phyloP scores from a whole-genome alignment of 106 monocot species.

The Dendrobium chrysotoxum region DNA sequence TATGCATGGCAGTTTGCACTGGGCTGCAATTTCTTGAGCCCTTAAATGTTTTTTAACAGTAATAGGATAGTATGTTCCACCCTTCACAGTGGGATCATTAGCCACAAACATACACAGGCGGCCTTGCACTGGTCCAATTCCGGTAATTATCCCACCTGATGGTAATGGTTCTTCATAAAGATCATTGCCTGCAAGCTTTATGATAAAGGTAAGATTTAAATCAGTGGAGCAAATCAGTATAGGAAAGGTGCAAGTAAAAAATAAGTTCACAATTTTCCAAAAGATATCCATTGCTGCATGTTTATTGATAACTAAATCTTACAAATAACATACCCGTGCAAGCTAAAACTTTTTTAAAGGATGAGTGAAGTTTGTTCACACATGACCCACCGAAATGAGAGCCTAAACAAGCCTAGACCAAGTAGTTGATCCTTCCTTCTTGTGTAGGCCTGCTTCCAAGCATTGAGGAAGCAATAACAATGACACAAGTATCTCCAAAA shows the following conservation, averaged over 20 bases:
- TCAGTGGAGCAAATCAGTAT: neutral
- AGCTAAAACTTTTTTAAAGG: neutral
- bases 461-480: neutral
- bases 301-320: neutral
- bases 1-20: conserved; percentile 84
- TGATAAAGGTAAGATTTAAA: neutral
- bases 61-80: conserved; percentile 96
- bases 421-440: neutral
- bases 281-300: neutral
- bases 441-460: neutral
- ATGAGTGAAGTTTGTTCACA: neutral
- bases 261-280: neutral
- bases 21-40: conserved; percentile 91
- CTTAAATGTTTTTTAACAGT: conserved; percentile 97
- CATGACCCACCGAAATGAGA: neutral
- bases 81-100: conserved; percentile 97
- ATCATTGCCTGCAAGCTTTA: conserved; percentile 92
- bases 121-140: conserved; percentile 88
- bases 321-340: neutral
- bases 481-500: neutral
- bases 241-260: neutral
- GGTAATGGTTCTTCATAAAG: conserved; percentile 83
- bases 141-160: conserved; percentile 91
- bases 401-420: neutral
- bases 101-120: conserved; percentile 95